These are phyloP conservation scores for Ganoderma lingzhi DNA, from an alignment of 1,284 basidiomycete genomes.

Conservation along the genomic window DNA sequence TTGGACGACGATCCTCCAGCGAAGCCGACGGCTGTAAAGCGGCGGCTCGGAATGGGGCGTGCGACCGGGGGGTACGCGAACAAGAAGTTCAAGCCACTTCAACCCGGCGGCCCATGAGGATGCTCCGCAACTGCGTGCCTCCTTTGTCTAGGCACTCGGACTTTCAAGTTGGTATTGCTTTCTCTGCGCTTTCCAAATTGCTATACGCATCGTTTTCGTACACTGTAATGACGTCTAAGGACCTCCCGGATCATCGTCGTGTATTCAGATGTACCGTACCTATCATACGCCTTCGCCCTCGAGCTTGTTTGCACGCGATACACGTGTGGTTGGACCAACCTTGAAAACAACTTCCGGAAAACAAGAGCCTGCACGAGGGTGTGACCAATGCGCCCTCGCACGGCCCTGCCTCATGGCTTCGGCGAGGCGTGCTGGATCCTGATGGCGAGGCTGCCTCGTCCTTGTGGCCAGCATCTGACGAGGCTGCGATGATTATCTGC, in stretches of 20 bases:
- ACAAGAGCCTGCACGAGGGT: constrained; percentile 2
- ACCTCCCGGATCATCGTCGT: not conserved
- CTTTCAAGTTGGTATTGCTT: not conserved
- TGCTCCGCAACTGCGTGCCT: not conserved
- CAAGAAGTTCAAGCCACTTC: constrained; percentile 68
- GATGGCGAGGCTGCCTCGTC: constrained; percentile 10
- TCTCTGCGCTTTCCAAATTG: not conserved
- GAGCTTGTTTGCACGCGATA: constrained; percentile 11
- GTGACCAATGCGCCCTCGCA: constrained; percentile 12
- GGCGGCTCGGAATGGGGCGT: constrained; percentile 68
- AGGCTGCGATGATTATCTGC: constrained; percentile 20
- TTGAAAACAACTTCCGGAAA: constrained; percentile 15
- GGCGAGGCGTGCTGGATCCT: constrained; percentile 23
- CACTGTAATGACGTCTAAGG: constrained; percentile 5
- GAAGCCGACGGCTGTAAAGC: constrained; percentile 49
- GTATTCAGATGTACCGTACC: constrained; percentile 10
- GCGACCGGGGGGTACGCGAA: constrained; percentile 60
- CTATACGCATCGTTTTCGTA: not conserved
- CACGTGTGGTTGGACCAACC: constrained; percentile 8
- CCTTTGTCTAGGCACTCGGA: not conserved
- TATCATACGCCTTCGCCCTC: constrained; percentile 14
- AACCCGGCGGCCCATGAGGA: constrained; percentile 21
- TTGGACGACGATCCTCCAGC: constrained; percentile 13
- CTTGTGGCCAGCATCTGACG: constrained; percentile 20
- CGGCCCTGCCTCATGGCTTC: constrained; percentile 30